Evolutionary conservation across 2,329 filamentous ascomycete genomes (phyloP), one percentile per base, ranked within the genome.

Genomic region (Xylaria sp.): DNA sequence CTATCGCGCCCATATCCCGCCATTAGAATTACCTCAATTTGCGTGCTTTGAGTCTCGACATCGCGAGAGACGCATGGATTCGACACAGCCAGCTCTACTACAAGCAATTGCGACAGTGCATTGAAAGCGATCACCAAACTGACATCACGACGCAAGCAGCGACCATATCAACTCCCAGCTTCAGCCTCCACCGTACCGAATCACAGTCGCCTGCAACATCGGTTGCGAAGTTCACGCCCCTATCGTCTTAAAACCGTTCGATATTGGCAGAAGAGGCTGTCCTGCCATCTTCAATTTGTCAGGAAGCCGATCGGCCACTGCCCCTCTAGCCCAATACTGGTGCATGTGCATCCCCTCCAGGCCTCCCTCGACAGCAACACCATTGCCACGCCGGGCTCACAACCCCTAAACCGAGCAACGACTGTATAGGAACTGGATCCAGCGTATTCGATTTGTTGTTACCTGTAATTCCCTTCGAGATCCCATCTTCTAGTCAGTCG

Each of bases 91-190:
- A 19, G 52, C 48, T 50, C 16, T 13, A 50, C 52, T 52, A 10
- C 11, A 42, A 9, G 9, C 11, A 35, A 18, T 35, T 39, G 44
- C 23, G 42, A 50, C 46, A 18, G 55, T 58, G 57, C 54, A 34
- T 49, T 57, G 23, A 50, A 49, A 53, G 59, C 59, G 42, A 16
- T 46, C 13, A 5, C 54, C 62, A 58, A 63, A 65, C 62, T 65
- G 62, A 65, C 63, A 64, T 65, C 63, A 64, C 62, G 52, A 13
- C 19, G 7, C 19, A 52, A 57, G 54, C 62, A 65, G 61, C 44
- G 47, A 59, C 52, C 48, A 23, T 18, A 57, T 42, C 44, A 52
- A 30, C 23, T 30, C 52, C 54, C 56, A 51, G 50, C 56, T 35
- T 61, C 48, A 8, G 48, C 11, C 19, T 13, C 11, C 10, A 13